Evolutionary conservation across 1,284 basidiomycete species (phyloP).

Genomic region (Leccinum subspadiceum): DNA sequence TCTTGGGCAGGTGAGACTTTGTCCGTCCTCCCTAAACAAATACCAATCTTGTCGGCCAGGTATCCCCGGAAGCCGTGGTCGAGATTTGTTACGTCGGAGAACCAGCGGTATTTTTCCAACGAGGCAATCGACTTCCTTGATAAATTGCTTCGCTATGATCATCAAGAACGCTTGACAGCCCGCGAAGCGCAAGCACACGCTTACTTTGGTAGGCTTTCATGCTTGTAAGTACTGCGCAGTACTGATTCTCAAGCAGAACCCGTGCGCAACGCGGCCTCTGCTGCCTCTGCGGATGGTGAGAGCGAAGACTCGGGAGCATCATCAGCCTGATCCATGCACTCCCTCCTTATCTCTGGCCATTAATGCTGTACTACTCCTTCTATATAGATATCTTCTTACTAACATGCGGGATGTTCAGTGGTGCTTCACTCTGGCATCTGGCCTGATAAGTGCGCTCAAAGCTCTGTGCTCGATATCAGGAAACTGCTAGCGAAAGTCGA

Average conservation of each 20-base stretch:
- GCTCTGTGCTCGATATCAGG: constrained; percentile 14
- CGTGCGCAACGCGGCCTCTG: constrained; percentile 43
- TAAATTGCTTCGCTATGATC: constrained; percentile 94
- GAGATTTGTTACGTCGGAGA: constrained; percentile 91
- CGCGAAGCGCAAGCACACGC: constrained; percentile 86
- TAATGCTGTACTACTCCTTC: constrained; percentile 31
- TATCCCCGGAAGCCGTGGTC: constrained; percentile 95
- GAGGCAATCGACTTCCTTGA: constrained; percentile 97
- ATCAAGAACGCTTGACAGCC: constrained; percentile 95
- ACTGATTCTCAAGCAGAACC: constrained; percentile 48
- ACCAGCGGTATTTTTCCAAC: constrained; percentile 96
- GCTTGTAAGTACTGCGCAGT: constrained; percentile 9
- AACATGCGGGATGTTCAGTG: constrained; percentile 23
- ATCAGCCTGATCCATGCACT: constrained; percentile 36
- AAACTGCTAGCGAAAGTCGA: constrained; percentile 1
- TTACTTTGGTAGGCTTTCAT: constrained; percentile 71
- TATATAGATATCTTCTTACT: constrained; percentile 33
- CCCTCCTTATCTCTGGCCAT: constrained; percentile 29
- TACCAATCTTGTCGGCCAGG: constrained; percentile 37
- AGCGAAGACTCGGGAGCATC: constrained; percentile 75
- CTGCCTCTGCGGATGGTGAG: constrained; percentile 58
- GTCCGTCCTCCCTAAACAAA: background rate
- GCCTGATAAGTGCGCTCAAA: constrained; percentile 24
- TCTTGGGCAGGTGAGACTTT: constrained; percentile 66
- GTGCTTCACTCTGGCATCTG: constrained; percentile 16